Percentiles rank a stretch among this genome's conserved stretches.
Evolutionary conservation across 106 monocot species (phyloP).

Genomic region (Dendrobium officinale): DNA sequence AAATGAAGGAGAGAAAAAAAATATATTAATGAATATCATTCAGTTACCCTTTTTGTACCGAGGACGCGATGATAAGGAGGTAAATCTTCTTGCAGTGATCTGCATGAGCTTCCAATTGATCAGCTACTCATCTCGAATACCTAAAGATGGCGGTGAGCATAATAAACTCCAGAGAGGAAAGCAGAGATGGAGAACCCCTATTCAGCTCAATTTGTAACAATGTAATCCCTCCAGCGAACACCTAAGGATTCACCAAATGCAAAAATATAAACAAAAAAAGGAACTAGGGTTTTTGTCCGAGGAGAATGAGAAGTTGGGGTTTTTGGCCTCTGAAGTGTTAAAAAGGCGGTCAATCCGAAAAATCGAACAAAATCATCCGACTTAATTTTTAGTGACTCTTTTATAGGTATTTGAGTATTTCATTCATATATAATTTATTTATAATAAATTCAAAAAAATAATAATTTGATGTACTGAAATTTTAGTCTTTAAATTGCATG

Average conservation of each 20-base stretch:
- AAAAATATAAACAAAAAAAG: background rate
- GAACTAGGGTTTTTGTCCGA: background rate
- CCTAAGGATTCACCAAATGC: background rate
- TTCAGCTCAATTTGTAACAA: background rate
- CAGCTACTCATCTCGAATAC: background rate
- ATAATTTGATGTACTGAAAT: too few species aligned
- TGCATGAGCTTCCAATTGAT: slow-evolving; percentile 9
- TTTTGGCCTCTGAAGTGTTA: background rate
- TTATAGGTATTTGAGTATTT: too few species aligned
- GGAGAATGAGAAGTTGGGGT: background rate
- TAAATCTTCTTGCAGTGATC: slow-evolving; percentile 9
- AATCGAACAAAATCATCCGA: too few species aligned
- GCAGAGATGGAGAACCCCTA: background rate
- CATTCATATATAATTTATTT: too few species aligned
- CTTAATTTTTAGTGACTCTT: too few species aligned
- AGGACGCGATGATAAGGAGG: background rate
- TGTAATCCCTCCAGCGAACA: background rate
- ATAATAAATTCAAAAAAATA: too few species aligned
- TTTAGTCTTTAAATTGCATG: too few species aligned
- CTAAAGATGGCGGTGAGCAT: background rate
- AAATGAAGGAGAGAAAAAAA: background rate
- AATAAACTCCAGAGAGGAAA: background rate
- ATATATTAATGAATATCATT: background rate
- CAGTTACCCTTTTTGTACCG: slow-evolving; percentile 4
- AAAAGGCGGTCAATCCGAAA: too few species aligned